Percentiles rank a stretch among this genome's conserved stretches.
Evolutionary conservation across 805 yeast species (phyloP).

Genomic region (Starmerella tilneyi): DNA sequence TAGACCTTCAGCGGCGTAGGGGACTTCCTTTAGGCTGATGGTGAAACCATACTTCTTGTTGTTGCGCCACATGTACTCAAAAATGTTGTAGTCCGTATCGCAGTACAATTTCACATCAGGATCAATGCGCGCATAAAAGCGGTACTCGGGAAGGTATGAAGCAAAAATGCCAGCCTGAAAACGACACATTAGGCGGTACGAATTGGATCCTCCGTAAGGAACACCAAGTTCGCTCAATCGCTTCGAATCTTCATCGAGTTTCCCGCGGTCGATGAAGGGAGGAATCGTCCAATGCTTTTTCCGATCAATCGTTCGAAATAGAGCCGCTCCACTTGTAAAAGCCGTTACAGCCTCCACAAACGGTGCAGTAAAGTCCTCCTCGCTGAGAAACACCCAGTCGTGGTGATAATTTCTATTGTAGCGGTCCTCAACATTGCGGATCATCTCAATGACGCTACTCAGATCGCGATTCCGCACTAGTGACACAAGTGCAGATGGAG

Average conservation of each 20-base stretch:
- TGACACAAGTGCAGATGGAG: constrained; percentile 14
- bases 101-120: constrained; percentile 86
- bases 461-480: constrained; percentile 15
- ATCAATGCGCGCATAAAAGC: constrained; percentile 96
- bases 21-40: constrained; percentile 63
- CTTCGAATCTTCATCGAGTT: constrained; percentile 60
- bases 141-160: constrained; percentile 60
- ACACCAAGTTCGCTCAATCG: constrained; percentile 35
- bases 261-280: constrained; percentile 41
- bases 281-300: constrained; percentile 62
- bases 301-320: constrained; percentile 57
- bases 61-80: constrained; percentile 58
- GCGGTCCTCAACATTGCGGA: constrained; percentile 62
- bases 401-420: constrained; percentile 91
- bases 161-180: constrained; percentile 76
- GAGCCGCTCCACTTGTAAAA: constrained; percentile 50
- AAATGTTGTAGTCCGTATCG: constrained; percentile 87
- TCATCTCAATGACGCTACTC: constrained; percentile 5
- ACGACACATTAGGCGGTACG: constrained; percentile 94
- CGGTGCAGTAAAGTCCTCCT: constrained; percentile 57
- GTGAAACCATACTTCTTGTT: constrained; percentile 80
- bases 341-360: constrained; percentile 46
- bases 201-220: constrained; percentile 69
- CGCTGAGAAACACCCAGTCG: constrained; percentile 84
- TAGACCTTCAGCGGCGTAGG: constrained; percentile 71